Conservation (phyloP, 2,329 filamentous ascomycete species). For the Clonostachys sp. region DNA sequence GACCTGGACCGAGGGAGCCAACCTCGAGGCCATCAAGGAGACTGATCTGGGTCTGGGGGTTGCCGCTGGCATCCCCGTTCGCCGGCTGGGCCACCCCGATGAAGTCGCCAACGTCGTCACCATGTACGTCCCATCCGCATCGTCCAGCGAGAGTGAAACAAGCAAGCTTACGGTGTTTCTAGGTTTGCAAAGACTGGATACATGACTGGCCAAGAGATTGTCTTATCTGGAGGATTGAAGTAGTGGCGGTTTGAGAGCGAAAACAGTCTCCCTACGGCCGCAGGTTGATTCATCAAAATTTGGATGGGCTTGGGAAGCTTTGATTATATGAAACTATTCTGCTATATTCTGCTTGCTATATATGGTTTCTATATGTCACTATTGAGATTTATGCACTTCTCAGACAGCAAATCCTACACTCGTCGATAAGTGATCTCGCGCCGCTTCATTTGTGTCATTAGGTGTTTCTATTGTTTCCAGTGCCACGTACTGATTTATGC, state of each 20-base stretch:
- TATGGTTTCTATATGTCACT: too few relatives aligned
- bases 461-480: too few relatives aligned
- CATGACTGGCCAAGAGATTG: slow-evolving; percentile 12
- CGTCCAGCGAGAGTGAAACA: background rate
- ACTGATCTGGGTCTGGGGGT: slow-evolving; percentile 26
- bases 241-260: background rate
- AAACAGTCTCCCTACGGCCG: too few relatives aligned
- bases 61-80: slow-evolving; percentile 22
- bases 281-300: too few relatives aligned
- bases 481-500: background rate
- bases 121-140: slow-evolving; percentile 16
- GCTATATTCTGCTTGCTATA: too few relatives aligned
- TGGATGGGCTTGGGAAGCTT: too few relatives aligned
- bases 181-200: slow-evolving; percentile 8
- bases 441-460: too few relatives aligned
- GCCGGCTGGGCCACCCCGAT: slow-evolving; percentile 22
- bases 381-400: too few relatives aligned
- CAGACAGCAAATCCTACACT: too few relatives aligned
- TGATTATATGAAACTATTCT: too few relatives aligned
- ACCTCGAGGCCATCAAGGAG: slow-evolving; percentile 18
- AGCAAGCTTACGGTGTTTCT: background rate
- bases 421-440: too few relatives aligned
- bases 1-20: slow-evolving; percentile 18
- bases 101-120: slow-evolving; percentile 25
- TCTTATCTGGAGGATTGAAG: slow-evolving; percentile 11